Conservation (phyloP, 495 filamentous ascomycete genomes). For the Penicillium alfredii region DNA sequence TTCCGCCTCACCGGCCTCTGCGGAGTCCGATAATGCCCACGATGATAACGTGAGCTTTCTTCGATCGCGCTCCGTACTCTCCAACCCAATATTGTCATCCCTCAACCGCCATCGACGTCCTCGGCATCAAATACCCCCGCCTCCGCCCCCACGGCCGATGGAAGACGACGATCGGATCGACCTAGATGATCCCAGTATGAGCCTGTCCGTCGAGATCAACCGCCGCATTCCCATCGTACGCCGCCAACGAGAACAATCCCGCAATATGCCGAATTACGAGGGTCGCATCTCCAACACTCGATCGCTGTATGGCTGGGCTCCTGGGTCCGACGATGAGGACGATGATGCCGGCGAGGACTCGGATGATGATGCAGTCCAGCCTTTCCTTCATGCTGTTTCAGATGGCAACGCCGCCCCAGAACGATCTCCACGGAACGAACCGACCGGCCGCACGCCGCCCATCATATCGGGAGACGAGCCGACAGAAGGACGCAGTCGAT, state of each 20-base stretch:
- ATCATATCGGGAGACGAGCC: conserved; percentile 11
- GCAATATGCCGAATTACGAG: conserved; percentile 41
- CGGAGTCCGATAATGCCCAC: conserved; percentile 48
- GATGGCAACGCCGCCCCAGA: conserved; percentile 22
- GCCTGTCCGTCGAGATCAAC: conserved; percentile 34
- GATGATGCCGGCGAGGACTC: conserved; percentile 27
- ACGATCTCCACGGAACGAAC: conserved; percentile 26
- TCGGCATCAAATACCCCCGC: conserved; percentile 21
- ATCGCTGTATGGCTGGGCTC: conserved; percentile 56
- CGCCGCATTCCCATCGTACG: conserved; percentile 40
- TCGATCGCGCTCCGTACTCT: conserved; percentile 37
- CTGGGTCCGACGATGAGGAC: conserved; percentile 49
- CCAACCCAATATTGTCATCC: conserved; percentile 29
- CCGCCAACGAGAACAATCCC: conserved; percentile 25
- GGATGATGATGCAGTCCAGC: conserved; percentile 30
- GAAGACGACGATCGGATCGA: conserved; percentile 41
- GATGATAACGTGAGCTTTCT: conserved; percentile 57
- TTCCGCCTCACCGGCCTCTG: conserved; percentile 37
- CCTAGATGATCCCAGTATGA: conserved; percentile 33
- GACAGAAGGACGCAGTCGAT: conserved; percentile 18
- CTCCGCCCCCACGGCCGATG: conserved; percentile 14
- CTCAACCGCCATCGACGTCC: conserved; percentile 34
- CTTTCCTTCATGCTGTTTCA: conserved; percentile 22
- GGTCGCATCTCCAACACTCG: conserved; percentile 43
- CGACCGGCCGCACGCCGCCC: conserved; percentile 10